Evolutionary conservation across 129 eudicot species (phyloP), one percentile per base, ranked within the genome.

Genomic region (Pulicaria dysenterica): DNA sequence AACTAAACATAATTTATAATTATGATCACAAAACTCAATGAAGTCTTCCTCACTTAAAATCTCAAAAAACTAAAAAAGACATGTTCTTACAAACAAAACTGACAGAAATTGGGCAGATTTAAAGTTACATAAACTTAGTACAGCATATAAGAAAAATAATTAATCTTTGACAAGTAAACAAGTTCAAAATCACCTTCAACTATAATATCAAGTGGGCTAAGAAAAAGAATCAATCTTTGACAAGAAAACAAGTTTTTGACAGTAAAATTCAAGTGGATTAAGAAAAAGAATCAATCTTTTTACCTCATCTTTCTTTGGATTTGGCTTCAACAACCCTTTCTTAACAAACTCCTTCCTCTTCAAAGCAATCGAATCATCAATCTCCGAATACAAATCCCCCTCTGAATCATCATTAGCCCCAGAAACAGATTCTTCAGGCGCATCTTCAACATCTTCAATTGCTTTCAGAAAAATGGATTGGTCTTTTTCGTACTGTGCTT

Each of bases 311-410:
- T 85, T 85, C 73, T 81, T 76, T 4, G 96, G 91, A 63, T 88
- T 84, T 4, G 96, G 92, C 73, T 87, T 80, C 73, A 94, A 72
- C 64, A 94, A 19, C 16, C 98, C 98, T 53, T 94, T 77, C 7
- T 94, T 86, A 38, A 94, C 95, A 69, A 90, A 94, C 77, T 94
- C 98, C 62, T 88, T 83, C 76, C 98, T 77, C 34, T 94, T 87
- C 83, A 87, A 63, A 56, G 97, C 92, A 75, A 94, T 86, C 3
- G 98, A 91, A 54, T 82, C 85, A 75, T 94, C 98, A 73, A 94
- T 86, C 16, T 90, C 97, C 3, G 89, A 91, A 75, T 90, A 94
- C 81, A 85, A 87, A 74, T 84, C 98, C 37, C 88, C 98, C 56
- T 74, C 86, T 9, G 85, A 60, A 40, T 73, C 86, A 13, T 58